Base-by-base conservation (phyloP, 2,329 filamentous ascomycete species). In the Neurospora sp. region DNA sequence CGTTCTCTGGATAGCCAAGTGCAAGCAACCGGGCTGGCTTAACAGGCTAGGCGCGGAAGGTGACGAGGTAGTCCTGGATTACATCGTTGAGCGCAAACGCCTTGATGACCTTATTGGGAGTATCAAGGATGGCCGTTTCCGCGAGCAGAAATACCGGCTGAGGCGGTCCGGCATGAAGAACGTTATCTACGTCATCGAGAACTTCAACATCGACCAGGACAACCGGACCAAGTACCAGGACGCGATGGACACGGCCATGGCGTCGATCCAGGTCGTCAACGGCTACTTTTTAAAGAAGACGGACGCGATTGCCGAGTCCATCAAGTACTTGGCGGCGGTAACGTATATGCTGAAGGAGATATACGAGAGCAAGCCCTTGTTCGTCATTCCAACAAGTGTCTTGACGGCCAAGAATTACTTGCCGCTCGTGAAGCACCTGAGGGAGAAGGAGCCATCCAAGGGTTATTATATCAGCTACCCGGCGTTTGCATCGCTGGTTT, bases 141-240 rank as follows among this genome's bases (percentile, higher is more conserved):
- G 91, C 74, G 92, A 96, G 78, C 92, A 96, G 77, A 95, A 96
- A 77, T 95, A 93, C 77, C 89, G 92, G 1, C 84, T 95, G 11
- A 86, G 86, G 69, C 88, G 88, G 68, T 92, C 88, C 0, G 92
- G 92, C 0, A 83, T 93, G n/a, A 87, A 87, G 70, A 91, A 93
- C 74, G 90, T 94, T 15, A 85, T 93, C 43, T 96, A 95, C 76
- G 84, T 96, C 33, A 85, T 96, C 69, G 92, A 96, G 77, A 89
- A 93, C 74, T 90, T 91, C 70, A 77, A 85, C 11, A 84, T 93
- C 76, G 84, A 89, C 62, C 76, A 84, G 0, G 83, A 86, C 8
- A 78, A 82, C 52, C 82, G 82, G 42, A 80, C 83, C 33, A 86
- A 85, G 72, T 89, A 90, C 75, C 86, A 89, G 28, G 90, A 93